phyloP scores from a whole-genome alignment of 768 basidiomycete species.

The Hericium rajendrae region DNA sequence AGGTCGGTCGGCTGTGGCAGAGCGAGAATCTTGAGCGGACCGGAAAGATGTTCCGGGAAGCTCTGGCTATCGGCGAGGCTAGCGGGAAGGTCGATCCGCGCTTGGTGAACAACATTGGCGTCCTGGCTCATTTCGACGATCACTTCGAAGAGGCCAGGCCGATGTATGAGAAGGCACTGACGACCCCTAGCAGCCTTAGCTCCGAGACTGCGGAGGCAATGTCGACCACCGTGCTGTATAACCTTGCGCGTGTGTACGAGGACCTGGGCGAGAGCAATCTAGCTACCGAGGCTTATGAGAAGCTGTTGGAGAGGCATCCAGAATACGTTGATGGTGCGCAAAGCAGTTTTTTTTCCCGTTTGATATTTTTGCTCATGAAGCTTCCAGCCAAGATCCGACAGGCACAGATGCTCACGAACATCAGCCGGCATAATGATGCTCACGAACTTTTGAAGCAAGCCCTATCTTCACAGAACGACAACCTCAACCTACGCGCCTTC shows the following conservation, averaged over 20 bases:
- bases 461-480: constrained; percentile 63
- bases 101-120: constrained; percentile 74
- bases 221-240: constrained; percentile 81
- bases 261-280: constrained; percentile 62
- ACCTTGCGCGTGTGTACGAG: constrained; percentile 87
- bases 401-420: constrained; percentile 63
- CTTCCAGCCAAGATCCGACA: constrained; percentile 82
- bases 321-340: constrained; percentile 90
- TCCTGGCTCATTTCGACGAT: constrained; percentile 61
- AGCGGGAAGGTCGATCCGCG: constrained; percentile 45
- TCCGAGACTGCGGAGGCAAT: constrained; percentile 51
- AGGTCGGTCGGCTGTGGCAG: constrained; percentile 86
- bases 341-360: not conserved
- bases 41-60: constrained; percentile 63
- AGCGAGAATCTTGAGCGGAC: constrained; percentile 70
- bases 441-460: constrained; percentile 88
- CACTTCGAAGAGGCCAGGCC: constrained; percentile 43
- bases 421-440: constrained; percentile 71
- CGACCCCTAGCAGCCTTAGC: constrained; percentile 37
- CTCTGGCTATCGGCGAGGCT: constrained; percentile 52
- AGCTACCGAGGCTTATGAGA: constrained; percentile 82
- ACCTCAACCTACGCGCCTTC: constrained; percentile 84
- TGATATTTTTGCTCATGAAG: not conserved
- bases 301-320: constrained; percentile 81
- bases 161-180: constrained; percentile 70